Evolutionary conservation across 345 rosid genomes (phyloP), one percentile per base, ranked within the genome.

Genomic region (Firmiana major): DNA sequence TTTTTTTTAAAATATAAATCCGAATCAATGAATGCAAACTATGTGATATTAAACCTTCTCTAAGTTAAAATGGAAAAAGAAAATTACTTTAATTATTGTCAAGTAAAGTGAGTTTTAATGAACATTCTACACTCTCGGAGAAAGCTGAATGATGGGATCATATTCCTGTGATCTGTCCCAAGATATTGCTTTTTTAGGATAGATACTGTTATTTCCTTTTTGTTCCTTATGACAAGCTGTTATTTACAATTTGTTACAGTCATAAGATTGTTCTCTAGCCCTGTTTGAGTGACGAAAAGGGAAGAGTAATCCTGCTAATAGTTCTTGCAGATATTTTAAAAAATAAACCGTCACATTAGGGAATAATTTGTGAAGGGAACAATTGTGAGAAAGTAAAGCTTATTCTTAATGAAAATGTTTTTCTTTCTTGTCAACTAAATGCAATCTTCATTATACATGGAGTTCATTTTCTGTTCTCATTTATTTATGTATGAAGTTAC

Each of bases 391-490:
- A 16, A 4, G 1, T 46, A 68, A 24, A 26, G 71, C 19, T 40
- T 67, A 67, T 5, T 51, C 40, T 26, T 26, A n/a, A 69, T 8
- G 73, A 69, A 46, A 46, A 13, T 48, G 21, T 69, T 62, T 24
- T 48, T 69, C 73, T 24, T 48, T 69, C 73, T 69, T 69, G 55
- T 48, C 73, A 67, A 67, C 46, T 67, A 45, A 67, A 6, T 43
- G 72, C 54, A 38, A 38, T 46, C 12, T 57, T 58, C 22, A 57
- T 73, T 57, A 40, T 55, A 54, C n/a, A 21, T 57, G 76, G 31
- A 34, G 75, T 12, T 54, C 63, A 55, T 19, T 36, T 31, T 54
- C 19, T 12, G 75, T 72, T 72, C 31, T 55, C 6, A 9, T 55
- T 54, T 16, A 40, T 22, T 55, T 21, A 54, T 54, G 28, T 63